Percentiles rank a stretch among this genome's conserved stretches.
phyloP scores from a whole-genome alignment of 331 rosid genomes.

The Quercus phellos region DNA sequence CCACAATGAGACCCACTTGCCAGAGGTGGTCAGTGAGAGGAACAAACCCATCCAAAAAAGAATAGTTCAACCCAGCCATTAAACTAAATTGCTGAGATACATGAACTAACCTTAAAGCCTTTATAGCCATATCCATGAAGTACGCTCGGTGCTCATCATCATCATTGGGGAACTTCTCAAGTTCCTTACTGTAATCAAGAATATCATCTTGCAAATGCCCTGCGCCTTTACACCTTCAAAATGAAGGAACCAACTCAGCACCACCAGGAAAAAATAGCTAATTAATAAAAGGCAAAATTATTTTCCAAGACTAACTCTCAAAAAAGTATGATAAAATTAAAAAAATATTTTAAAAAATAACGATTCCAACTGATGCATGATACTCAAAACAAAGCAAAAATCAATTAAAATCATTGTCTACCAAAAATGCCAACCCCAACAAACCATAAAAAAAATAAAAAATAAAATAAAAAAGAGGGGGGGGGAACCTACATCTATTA shows the following conservation, averaged over 20 bases:
- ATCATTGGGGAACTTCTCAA: constrained; percentile 39
- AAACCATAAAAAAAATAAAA: too few relatives aligned
- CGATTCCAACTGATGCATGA: constrained; percentile 5
- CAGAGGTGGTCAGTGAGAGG: background rate
- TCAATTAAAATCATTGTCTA: background rate
- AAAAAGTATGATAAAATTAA: background rate
- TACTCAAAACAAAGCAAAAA: background rate
- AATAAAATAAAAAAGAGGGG: too few relatives aligned
- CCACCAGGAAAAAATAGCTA: background rate
- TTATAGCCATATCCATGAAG: constrained; percentile 70
- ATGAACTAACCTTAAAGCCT: constrained; percentile 61
- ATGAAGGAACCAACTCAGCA: constrained; percentile 27
- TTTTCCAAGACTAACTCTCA: background rate
- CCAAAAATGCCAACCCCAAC: too few relatives aligned
- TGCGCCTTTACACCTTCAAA: constrained; percentile 69
- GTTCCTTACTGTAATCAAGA: constrained; percentile 56
- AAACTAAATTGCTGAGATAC: background rate
- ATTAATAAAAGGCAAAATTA: constrained; percentile 1
- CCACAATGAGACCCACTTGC: background rate
- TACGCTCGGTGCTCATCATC: constrained; percentile 63
- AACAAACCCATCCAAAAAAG: background rate
- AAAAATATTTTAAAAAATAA: background rate
- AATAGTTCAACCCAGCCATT: background rate
- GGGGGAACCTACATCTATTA: background rate
- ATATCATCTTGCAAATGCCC: constrained; percentile 73